Base-by-base conservation (phyloP, 345 rosid species). In the Acer negundo region DNA sequence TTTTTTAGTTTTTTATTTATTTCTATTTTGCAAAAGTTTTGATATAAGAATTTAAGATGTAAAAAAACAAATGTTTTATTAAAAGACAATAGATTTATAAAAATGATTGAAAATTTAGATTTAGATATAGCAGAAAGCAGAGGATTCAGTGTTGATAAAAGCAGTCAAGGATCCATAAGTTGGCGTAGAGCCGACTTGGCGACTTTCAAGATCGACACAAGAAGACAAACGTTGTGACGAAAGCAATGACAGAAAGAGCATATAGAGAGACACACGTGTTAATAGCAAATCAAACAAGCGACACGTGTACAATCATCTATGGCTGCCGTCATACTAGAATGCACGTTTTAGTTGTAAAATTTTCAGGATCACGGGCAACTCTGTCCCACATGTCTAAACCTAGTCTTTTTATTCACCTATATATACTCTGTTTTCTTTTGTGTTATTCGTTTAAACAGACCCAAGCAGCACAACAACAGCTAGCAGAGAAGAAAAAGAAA, bases 241-340 rank as follows among this genome's bases (percentile, higher is more conserved):
- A 83, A 77, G 86, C 86, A 77, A 16, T 83, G 86, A 83, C 86
- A 74, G 49, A 58, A 69, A 9, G 2, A 16, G 7, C 23, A 10
- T 46, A 3, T 42, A 6, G 4, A 17, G 35, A 40, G 70, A 22
- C 19, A 64, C 76, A 58, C 62, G 76, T 65, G 73, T 16, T 40
- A 24, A 19, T 6, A 23, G 1, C 35, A 2, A 58, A 73, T 73
- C 1, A 73, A 62, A 40, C 0, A 0, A 28, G 31, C 31, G 31
- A 28, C 31, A 40, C 44, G 69, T 74, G 77, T 20, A 42, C 17
- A 4, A 3, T 28, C 0, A 13, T 23, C 61, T 0, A 3, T 6
- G 76, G 69, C 77, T 62, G 77, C 77, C 24, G 77, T 74, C 69
- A 74, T 5, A 35, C 38, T 4, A 0, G 38, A 35, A 35, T 35